A percentile compares a stretch with the other conserved stretches of the same genome.
Conservation (phyloP, 495 filamentous ascomycete genomes). For the Platismatia glauca region DNA sequence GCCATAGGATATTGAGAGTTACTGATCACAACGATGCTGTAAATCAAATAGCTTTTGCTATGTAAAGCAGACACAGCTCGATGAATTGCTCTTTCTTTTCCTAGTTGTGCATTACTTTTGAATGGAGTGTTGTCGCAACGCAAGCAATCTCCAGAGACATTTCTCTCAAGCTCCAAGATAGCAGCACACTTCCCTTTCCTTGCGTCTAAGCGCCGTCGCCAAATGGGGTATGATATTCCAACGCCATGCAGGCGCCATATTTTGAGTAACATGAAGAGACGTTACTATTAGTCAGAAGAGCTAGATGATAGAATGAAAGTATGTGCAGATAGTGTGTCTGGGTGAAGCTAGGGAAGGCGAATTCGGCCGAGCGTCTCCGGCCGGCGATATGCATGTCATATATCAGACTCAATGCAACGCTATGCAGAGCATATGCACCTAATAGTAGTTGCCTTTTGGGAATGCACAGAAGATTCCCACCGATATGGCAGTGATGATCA, state of each 20-base stretch:
- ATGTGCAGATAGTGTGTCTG: conserved; percentile 4
- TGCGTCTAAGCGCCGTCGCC: not conserved
- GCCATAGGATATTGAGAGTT: not conserved
- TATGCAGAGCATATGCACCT: not conserved
- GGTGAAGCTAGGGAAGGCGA: not conserved
- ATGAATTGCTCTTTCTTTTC: not conserved
- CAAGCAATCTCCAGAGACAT: not conserved
- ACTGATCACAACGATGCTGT: not conserved
- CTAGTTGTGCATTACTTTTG: not conserved
- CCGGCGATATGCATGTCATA: conserved; percentile 3
- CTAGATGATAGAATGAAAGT: not conserved
- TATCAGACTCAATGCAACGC: not conserved
- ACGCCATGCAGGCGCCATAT: not conserved
- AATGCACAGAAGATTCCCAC: conserved; percentile 42
- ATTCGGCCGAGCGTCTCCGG: not conserved
- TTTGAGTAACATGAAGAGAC: not conserved
- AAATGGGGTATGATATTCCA: conserved; percentile 3
- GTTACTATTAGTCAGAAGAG: not conserved
- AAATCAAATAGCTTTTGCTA: not conserved
- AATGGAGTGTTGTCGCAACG: not conserved
- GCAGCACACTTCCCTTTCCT: not conserved
- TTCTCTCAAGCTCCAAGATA: not conserved
- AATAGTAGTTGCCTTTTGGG: conserved; percentile 36
- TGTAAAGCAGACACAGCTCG: not conserved
- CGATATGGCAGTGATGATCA: conserved; percentile 32